Evolutionary conservation across 202 grass and related monocot genomes (phyloP).

Genomic region (Miscanthus sacchariflorus): DNA sequence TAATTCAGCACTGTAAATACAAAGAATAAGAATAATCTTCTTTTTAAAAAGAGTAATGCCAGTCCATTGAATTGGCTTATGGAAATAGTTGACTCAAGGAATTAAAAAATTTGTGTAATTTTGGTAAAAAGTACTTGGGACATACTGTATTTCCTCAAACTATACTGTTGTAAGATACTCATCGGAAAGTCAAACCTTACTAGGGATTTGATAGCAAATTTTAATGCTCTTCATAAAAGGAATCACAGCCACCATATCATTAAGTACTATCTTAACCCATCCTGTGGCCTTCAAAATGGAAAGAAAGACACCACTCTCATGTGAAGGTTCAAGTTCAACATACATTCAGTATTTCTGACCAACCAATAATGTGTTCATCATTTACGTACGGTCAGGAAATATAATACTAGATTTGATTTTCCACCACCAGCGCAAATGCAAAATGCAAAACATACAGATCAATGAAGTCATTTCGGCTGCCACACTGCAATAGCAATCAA

Average conservation of each 20-base stretch:
- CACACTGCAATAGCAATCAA: not conserved
- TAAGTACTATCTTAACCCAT: not conserved
- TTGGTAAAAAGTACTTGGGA: not conserved
- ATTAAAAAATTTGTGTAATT: not conserved
- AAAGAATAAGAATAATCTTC: not conserved
- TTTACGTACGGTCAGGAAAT: not conserved
- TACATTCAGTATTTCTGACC: not conserved
- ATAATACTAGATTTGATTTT: not conserved
- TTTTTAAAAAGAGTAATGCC: not conserved
- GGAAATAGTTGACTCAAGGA: not conserved
- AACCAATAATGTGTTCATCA: not conserved
- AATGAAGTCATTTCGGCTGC: not conserved
- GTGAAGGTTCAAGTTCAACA: not conserved
- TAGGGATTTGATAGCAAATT: not conserved
- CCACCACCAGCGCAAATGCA: not conserved
- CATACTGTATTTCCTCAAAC: constrained; percentile 15
- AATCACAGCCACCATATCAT: not conserved
- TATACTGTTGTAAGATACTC: constrained; percentile 17
- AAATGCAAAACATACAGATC: not conserved
- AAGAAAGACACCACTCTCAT: not conserved
- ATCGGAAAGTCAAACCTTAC: not conserved
- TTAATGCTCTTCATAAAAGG: not conserved
- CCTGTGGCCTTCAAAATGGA: not conserved
- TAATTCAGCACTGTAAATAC: constrained; percentile 30
- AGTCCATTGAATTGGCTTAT: not conserved